Base-by-base conservation (phyloP, 441 rosid species). In the California macrophylla region DNA sequence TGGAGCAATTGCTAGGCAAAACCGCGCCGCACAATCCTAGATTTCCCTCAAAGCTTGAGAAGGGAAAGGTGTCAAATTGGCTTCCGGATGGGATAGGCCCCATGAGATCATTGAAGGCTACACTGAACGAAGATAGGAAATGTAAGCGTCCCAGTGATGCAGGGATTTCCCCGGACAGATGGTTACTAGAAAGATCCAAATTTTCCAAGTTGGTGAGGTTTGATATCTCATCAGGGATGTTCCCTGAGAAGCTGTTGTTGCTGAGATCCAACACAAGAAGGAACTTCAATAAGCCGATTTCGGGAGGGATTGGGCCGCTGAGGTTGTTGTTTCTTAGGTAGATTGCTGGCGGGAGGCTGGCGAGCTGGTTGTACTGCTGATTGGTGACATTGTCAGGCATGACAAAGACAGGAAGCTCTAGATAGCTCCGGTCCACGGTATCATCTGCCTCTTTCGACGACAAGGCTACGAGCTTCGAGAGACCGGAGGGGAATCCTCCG, bases 1-100 rank as follows among this genome's bases (percentile, higher is more conserved):
- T 64, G 30, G 15, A 1, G 74, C 34, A 10, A 71, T 9, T 25
- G n/a, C 21, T 1, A 21, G 18, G 54, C 69, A 74, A 23, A 69
- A 58, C 0, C 64, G 61, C 21, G 20, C 92, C 96, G 18, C 97
- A 89, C 13, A 91, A 91, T 66, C 66, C 15, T 58, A 86, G 9
- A 36, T 36, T 91, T 13, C 83, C 87, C 76, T 89, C 92, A 5
- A 87, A 89, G 82, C 97, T 89, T 36, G 97, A 83, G 75, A 83
- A 84, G 2, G 93, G 91, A 36, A 91, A 91, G 16, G 87, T 87
- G 52, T 50, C 81, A 77, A 91, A 89, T 72, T 91, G 97, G 71
- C 84, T 83, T 67, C 83, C 88, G 0, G 72, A 66, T 4, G 97
- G 96, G 30, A 91, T 85, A 13, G 20, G 72, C 56, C 97, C 97